phyloP scores from a whole-genome alignment of 1,139 yeast genomes.

The Blastobotrys raffinosifermentans region DNA sequence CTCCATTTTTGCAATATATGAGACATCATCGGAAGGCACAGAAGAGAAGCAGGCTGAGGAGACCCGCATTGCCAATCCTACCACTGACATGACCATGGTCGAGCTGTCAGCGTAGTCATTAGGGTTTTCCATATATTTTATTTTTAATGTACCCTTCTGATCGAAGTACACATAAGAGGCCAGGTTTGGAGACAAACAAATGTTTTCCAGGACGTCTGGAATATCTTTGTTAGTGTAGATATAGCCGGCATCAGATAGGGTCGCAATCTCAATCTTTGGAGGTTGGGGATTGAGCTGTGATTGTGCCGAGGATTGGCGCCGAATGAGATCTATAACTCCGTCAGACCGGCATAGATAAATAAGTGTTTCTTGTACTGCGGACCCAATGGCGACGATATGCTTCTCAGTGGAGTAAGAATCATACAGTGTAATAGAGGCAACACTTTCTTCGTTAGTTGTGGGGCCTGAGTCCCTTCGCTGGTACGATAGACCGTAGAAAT shows the following conservation, averaged over 20 bases:
- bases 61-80: slow-evolving; percentile 59
- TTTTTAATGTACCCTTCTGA: slow-evolving; percentile 12
- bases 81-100: slow-evolving; percentile 36
- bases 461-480: slow-evolving; percentile 14
- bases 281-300: slow-evolving; percentile 8
- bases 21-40: slow-evolving; percentile 59
- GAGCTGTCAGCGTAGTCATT: slow-evolving; percentile 13
- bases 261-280: slow-evolving; percentile 29
- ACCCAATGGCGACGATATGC: slow-evolving; percentile 18
- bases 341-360: slow-evolving; percentile 17
- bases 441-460: slow-evolving; percentile 11
- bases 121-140: slow-evolving; percentile 16
- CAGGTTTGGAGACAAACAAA: slow-evolving; percentile 32
- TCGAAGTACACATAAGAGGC: slow-evolving; percentile 42
- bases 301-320: slow-evolving; percentile 16
- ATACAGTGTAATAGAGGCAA: slow-evolving; percentile 7
- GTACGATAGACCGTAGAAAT: slow-evolving; percentile 22
- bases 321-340: slow-evolving; percentile 21
- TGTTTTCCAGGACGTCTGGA: slow-evolving; percentile 1
- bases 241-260: slow-evolving; percentile 57
- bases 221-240: slow-evolving; percentile 34
- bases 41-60: slow-evolving; percentile 63
- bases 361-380: slow-evolving; percentile 22
- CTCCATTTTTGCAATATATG: slow-evolving; percentile 45
- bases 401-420: slow-evolving; percentile 6